Conservation (phyloP, 441 rosid genomes). For the Sinapis alba region DNA sequence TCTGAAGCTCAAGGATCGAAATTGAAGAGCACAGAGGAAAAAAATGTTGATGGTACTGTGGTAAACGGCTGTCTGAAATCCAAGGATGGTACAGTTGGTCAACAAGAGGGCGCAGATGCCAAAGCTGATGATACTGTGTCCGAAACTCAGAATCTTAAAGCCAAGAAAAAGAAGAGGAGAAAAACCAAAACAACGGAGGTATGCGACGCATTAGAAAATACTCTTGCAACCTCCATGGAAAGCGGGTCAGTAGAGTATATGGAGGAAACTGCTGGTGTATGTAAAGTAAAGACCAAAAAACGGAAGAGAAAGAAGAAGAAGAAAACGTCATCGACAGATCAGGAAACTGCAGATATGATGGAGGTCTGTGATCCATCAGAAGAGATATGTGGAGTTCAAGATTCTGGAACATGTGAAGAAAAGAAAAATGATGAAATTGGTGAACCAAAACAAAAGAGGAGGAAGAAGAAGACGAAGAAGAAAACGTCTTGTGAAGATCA, state of each 20-base stretch:
- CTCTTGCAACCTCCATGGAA: constrained; percentile 9
- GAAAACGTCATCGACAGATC: too few relatives aligned
- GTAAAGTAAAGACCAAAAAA: constrained; percentile 12
- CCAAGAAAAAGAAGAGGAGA: constrained; percentile 35
- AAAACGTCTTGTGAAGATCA: neutral
- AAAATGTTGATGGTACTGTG: constrained; percentile 15
- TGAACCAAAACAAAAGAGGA: neutral
- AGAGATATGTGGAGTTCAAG: constrained; percentile 11
- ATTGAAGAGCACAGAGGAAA: neutral
- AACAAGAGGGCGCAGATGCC: constrained; percentile 7
- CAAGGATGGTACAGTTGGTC: constrained; percentile 16
- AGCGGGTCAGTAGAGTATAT: neutral
- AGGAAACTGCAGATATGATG: too few relatives aligned
- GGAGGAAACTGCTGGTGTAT: constrained; percentile 10
- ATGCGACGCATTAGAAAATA: constrained; percentile 2
- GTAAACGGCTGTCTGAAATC: constrained; percentile 3
- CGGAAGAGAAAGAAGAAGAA: constrained; percentile 22
- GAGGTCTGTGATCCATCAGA: neutral
- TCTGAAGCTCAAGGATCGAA: constrained; percentile 32
- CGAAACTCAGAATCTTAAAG: constrained; percentile 20
- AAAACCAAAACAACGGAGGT: constrained; percentile 18
- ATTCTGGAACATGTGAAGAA: constrained; percentile 13
- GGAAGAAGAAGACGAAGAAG: neutral
- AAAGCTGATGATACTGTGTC: constrained; percentile 17
- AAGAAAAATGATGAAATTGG: neutral